Percentiles rank a stretch among this genome's conserved stretches.
phyloP scores from a whole-genome alignment of 1,284 basidiomycete species.

The Spongispora temasekensis region DNA sequence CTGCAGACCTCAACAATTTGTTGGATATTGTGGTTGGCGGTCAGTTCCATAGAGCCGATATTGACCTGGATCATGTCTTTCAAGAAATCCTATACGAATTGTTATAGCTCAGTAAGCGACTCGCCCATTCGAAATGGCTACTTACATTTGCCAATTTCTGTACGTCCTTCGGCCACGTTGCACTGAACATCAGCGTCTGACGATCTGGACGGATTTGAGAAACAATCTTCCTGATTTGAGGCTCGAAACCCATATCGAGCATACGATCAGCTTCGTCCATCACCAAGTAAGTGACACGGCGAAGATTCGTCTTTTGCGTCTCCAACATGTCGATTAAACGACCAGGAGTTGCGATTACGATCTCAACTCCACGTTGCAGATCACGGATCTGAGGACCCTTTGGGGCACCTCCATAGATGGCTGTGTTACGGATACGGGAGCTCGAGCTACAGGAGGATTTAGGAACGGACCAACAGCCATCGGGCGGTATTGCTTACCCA shows the following conservation, averaged over 20 bases:
- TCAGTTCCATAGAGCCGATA: constrained; percentile 98
- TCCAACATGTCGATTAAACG: constrained; percentile 96
- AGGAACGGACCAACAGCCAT: constrained; percentile 4
- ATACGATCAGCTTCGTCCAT: constrained; percentile 99
- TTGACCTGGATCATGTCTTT: constrained; percentile 98
- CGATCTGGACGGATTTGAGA: constrained; percentile 95
- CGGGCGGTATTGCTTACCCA: constrained; percentile 52
- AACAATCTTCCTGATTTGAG: constrained; percentile 98
- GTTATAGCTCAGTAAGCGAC: background rate
- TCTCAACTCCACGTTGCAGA: constrained; percentile 94
- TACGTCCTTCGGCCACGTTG: constrained; percentile 99
- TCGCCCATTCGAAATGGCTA: constrained; percentile 5
- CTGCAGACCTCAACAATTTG: constrained; percentile 97
- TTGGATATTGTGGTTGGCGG: constrained; percentile 97
- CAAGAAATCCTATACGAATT: constrained; percentile 77
- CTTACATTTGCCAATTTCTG: constrained; percentile 89
- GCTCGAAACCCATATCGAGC: constrained; percentile 99
- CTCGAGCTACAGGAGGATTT: constrained; percentile 60
- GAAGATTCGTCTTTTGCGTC: constrained; percentile 93
- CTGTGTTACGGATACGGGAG: constrained; percentile 96
- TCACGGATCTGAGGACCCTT: constrained; percentile 99
- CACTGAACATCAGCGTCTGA: constrained; percentile 97
- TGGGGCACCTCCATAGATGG: constrained; percentile 98
- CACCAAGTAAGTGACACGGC: constrained; percentile 95
- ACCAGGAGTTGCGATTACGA: constrained; percentile 92